Conservation (phyloP, 345 rosid genomes). For the Pelargonium nanum region DNA sequence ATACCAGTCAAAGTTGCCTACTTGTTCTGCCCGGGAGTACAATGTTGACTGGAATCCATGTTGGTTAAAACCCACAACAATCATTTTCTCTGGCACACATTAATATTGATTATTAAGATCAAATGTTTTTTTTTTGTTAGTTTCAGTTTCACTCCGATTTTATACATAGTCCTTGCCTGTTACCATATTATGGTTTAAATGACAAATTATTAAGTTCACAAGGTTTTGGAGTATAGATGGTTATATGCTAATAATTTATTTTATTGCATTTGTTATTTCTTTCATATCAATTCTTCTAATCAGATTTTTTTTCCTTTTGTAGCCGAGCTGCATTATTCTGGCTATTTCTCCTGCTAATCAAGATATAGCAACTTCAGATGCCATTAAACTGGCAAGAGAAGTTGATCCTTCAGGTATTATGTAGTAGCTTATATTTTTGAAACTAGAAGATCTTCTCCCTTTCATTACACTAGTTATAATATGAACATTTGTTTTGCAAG, state of each 20-base stretch:
- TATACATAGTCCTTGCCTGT: too few species aligned
- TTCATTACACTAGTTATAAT: not conserved
- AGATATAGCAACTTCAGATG: slow-evolving; percentile 99
- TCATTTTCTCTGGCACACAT: too few species aligned
- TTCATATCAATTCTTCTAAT: slow-evolving; percentile 10
- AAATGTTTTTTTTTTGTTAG: too few species aligned
- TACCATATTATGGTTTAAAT: not conserved
- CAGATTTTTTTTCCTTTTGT: slow-evolving; percentile 24
- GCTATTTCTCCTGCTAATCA: slow-evolving; percentile 99
- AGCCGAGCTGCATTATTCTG: slow-evolving; percentile 97
- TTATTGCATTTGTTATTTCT: not conserved
- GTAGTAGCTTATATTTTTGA: slow-evolving; percentile 10
- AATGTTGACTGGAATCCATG: too few species aligned
- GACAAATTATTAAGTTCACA: not conserved
- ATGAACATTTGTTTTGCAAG: not conserved
- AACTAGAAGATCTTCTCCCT: not conserved
- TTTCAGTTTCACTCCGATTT: too few species aligned
- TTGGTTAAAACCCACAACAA: too few species aligned
- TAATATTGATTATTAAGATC: too few species aligned
- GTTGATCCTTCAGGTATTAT: slow-evolving; percentile 89
- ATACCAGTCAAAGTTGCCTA: too few species aligned
- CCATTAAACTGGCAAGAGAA: slow-evolving; percentile 98
- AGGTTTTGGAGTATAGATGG: not conserved
- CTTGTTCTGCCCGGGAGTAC: too few species aligned
- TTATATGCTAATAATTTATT: not conserved